Conservation (phyloP, 192 early-diverging fungal genomes). For the Umbelopsis sp. region DNA sequence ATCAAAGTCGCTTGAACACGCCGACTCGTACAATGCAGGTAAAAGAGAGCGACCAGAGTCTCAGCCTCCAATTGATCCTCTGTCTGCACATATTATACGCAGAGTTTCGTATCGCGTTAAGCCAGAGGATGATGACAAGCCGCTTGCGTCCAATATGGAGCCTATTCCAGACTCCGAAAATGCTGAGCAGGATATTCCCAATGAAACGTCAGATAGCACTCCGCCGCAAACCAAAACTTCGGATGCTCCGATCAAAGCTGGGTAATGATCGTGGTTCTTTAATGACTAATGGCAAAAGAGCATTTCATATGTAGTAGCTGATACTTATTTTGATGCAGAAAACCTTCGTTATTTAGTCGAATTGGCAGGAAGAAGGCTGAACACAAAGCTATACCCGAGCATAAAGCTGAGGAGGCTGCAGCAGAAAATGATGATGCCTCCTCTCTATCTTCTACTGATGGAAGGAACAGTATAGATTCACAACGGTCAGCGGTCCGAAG, state of each 20-base stretch:
- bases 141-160: not conserved
- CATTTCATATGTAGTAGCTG: not conserved
- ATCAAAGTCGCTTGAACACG: not conserved
- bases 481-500: not conserved
- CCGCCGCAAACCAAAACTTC: too few relatives aligned
- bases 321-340: not conserved
- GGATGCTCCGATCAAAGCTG: too few relatives aligned
- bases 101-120: not conserved
- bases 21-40: not conserved
- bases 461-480: not conserved
- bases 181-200: not conserved
- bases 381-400: not conserved
- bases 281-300: too few relatives aligned
- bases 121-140: not conserved
- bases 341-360: not conserved
- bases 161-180: not conserved
- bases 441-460: not conserved
- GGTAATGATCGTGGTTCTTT: too few relatives aligned
- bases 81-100: slow-evolving; percentile 1
- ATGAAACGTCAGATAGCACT: too few relatives aligned
- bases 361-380: not conserved
- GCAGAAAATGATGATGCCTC: not conserved
- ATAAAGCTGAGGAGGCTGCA: too few relatives aligned
- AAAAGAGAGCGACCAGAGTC: not conserved
- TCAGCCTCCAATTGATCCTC: slow-evolving; percentile 11